Evolutionary conservation across 164 flowering plant species (phyloP), one percentile per base, ranked within the genome.

Genomic region (Piper betle): DNA sequence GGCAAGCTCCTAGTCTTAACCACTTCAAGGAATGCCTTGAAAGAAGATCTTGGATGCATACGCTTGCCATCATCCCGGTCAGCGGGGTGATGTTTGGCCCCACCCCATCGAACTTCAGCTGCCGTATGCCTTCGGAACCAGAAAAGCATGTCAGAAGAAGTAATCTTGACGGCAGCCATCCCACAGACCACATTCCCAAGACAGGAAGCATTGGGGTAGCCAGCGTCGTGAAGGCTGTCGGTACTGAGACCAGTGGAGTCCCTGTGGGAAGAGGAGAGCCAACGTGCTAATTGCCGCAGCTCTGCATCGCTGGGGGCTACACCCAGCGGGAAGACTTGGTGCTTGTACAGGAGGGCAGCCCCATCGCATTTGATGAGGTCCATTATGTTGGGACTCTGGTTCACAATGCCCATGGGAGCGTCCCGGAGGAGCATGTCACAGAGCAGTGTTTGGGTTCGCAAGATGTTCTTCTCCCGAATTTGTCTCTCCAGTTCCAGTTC

Each of bases 1-100:
- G 95, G 86, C 37, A 77, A 62, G 73, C 98, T 85, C 77, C 95
- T 81, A 3, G 79, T 80, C 75, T 84, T 84, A 33, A 88, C 98
- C 37, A 91, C 98, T 69, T 91, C 96, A 52, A 91, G 88, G 66
- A 91, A 91, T 19, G 96, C 96, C 79, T 85, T 91, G 79, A 91
- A 91, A 9, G 98, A 91, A 11, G 98, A 91, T 70, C 98, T 81
- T 8, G 98, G 98, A 68, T 91, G 90, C 98, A 91, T 91, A 73
- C 71, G 82, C 68, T 85, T 77, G 2, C 81, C 90, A 72, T 91
- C 96, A 78, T 88, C 98, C 74, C 79, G 78, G 63, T 84, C 92
- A 58, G 72, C 85, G 11, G 81, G 82, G 53, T 88, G 86, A 78
- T 91, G 96, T 71, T 86, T 91, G 61, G 98, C 96, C 59, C 98